Evolutionary conservation across 805 yeast genomes (phyloP).

Genomic region (Kuraishia hungarica): DNA sequence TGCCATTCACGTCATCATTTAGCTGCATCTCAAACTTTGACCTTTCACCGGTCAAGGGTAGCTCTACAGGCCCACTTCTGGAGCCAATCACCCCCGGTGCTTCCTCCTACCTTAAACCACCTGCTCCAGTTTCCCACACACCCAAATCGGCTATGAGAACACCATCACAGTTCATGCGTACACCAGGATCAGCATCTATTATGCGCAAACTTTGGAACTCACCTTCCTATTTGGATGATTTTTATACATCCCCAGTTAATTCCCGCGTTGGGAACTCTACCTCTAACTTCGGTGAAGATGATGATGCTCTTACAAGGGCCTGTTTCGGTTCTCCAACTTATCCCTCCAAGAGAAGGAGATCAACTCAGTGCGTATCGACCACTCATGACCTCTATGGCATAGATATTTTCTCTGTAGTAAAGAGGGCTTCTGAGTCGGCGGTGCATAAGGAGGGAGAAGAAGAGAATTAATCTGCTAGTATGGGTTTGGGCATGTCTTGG

Average conservation of each 20-base stretch:
- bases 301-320: constrained; percentile 16
- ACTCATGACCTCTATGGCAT: constrained; percentile 48
- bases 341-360: constrained; percentile 12
- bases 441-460: not conserved
- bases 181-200: constrained; percentile 5
- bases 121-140: constrained; percentile 12
- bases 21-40: constrained; percentile 60
- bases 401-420: constrained; percentile 41
- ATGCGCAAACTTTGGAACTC: constrained; percentile 53
- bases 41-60: constrained; percentile 47
- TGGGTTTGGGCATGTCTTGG: not conserved
- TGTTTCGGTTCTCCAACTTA: constrained; percentile 28
- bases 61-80: constrained; percentile 56
- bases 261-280: constrained; percentile 3
- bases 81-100: constrained; percentile 54
- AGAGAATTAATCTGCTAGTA: not conserved
- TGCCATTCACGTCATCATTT: constrained; percentile 55
- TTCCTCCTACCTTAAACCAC: constrained; percentile 6
- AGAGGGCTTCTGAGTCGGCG: constrained; percentile 28
- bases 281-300: constrained; percentile 13
- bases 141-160: constrained; percentile 3
- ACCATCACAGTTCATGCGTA: constrained; percentile 2
- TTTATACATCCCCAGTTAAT: constrained; percentile 42
- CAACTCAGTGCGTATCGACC: constrained; percentile 9
- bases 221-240: constrained; percentile 60